A percentile compares a stretch with the other conserved stretches of the same genome.
These are phyloP conservation scores for Yarrowia porcina DNA, from an alignment of 805 yeast genomes.

Conservation along the genomic window DNA sequence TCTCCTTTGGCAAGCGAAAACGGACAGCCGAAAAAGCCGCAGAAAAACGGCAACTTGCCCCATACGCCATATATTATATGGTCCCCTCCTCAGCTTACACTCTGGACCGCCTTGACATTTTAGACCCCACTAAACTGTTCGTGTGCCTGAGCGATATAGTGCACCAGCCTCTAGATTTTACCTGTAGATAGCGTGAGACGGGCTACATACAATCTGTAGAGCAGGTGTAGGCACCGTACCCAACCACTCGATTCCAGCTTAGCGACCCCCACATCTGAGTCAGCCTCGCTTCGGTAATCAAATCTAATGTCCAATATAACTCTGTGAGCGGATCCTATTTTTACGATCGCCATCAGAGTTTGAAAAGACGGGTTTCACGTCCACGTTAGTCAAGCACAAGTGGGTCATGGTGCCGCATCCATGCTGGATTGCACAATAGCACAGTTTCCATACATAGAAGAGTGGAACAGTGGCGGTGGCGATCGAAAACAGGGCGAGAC, in stretches of 20 bases:
- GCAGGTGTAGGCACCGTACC: too few relatives aligned
- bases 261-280: too few relatives aligned
- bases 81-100: not conserved
- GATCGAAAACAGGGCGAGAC: not conserved
- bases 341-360: not conserved
- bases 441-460: slow-evolving; percentile 15
- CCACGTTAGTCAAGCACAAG: not conserved
- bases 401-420: slow-evolving; percentile 2
- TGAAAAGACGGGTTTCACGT: not conserved
- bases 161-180: too few relatives aligned
- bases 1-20: not conserved
- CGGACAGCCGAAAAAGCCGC: not conserved
- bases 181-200: too few relatives aligned
- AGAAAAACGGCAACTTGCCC: not conserved
- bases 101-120: not conserved
- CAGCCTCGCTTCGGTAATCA: not conserved
- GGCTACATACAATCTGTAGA: too few relatives aligned
- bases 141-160: not conserved
- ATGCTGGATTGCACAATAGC: slow-evolving; percentile 12
- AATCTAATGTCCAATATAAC: not conserved
- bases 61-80: not conserved
- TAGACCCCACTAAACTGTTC: not conserved
- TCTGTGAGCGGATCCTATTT: not conserved
- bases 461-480: slow-evolving; percentile 7
- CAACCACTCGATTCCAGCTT: too few relatives aligned